Percentiles rank a stretch among this genome's conserved stretches.
Evolutionary conservation across 768 basidiomycete species (phyloP).

Genomic region (Boletales sp.): DNA sequence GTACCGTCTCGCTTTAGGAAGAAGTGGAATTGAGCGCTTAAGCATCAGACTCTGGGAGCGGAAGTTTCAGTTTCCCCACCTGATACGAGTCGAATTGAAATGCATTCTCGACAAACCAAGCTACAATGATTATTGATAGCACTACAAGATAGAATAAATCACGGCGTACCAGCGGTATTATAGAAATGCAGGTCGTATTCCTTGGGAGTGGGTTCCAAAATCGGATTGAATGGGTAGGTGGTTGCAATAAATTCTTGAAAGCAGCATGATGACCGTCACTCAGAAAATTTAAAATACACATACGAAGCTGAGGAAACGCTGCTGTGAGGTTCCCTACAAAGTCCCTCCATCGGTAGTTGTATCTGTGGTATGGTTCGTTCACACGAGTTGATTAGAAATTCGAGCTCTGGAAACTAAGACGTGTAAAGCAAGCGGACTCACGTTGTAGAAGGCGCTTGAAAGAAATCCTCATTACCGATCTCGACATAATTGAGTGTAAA

Average conservation of each 20-base stretch:
- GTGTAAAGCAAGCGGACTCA: conserved; percentile 23
- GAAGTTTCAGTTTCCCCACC: conserved; percentile 18
- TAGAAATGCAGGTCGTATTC: conserved; percentile 58
- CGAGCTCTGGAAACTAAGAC: too few relatives aligned
- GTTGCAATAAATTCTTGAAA: conserved; percentile 56
- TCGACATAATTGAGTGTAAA: conserved; percentile 47
- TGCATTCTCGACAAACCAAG: conserved; percentile 42
- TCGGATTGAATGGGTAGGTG: conserved; percentile 38
- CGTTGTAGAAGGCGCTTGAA: conserved; percentile 34
- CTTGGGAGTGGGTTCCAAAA: conserved; percentile 45
- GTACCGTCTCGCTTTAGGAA: conserved; percentile 49
- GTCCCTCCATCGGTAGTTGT: conserved; percentile 49
- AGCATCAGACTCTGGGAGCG: neutral
- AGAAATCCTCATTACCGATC: conserved; percentile 56
- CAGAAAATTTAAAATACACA: too few relatives aligned
- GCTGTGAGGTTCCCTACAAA: conserved; percentile 44
- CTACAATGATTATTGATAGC: too few relatives aligned
- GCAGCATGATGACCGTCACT: too few relatives aligned
- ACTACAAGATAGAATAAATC: too few relatives aligned
- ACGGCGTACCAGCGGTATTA: conserved; percentile 35
- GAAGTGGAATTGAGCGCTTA: too few relatives aligned
- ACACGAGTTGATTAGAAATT: too few relatives aligned
- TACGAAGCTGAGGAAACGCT: conserved; percentile 49
- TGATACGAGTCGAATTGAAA: conserved; percentile 47
- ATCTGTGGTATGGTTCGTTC: conserved; percentile 26